Evolutionary conservation across 2,329 filamentous ascomycete genomes (phyloP).

Genomic region (Penicillium sp.): DNA sequence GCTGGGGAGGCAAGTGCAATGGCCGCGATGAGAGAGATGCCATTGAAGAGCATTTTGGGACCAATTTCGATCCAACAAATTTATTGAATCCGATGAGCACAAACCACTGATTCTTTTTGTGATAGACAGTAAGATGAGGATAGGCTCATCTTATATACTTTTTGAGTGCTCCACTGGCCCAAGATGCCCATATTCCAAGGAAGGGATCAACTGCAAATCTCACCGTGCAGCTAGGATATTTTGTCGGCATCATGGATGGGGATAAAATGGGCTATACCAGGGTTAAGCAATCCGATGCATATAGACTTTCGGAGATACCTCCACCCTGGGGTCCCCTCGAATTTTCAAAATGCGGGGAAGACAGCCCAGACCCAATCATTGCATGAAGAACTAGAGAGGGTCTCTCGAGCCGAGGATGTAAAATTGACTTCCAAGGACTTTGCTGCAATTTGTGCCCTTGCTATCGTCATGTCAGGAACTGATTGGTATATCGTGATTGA

Average conservation of each 20-base stretch:
- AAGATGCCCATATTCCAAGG: background rate
- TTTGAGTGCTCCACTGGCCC: background rate
- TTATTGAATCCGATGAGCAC: no score
- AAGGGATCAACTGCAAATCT: background rate
- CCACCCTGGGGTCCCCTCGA: slow-evolving; percentile 8
- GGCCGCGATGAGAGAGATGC: slow-evolving; percentile 11
- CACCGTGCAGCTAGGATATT: background rate
- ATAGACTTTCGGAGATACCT: slow-evolving; percentile 11
- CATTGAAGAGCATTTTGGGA: slow-evolving; percentile 18
- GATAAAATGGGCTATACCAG: slow-evolving; percentile 6
- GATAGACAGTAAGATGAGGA: background rate
- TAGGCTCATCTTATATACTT: background rate
- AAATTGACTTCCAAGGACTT: background rate
- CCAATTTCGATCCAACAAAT: no score
- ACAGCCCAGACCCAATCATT: background rate
- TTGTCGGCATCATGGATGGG: background rate
- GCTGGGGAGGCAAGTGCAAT: slow-evolving; percentile 20
- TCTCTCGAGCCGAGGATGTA: slow-evolving; percentile 5
- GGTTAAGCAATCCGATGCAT: slow-evolving; percentile 12
- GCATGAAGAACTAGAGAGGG: background rate
- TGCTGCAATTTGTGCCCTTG: background rate
- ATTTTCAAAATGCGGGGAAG: slow-evolving; percentile 8
- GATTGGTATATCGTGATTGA: background rate
- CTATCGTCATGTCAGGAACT: background rate
- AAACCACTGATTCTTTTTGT: background rate